Evolutionary conservation across 2,329 filamentous ascomycete species (phyloP).

Genomic region (Niveomyces coronatus): DNA sequence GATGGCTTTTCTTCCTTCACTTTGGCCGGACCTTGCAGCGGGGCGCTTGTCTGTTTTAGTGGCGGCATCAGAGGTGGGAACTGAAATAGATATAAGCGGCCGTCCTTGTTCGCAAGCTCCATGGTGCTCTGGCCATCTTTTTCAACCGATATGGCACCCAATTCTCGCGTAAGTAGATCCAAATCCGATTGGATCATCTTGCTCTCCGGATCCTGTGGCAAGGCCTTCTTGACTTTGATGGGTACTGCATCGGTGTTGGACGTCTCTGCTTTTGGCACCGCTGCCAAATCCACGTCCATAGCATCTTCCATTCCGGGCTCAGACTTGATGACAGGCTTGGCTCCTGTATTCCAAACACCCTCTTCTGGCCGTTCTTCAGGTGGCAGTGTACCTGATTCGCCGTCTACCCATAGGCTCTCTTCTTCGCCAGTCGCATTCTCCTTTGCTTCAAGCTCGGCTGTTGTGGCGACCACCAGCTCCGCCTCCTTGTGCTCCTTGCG

Average conservation of each 20-base stretch:
- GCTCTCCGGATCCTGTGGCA: slow-evolving; percentile 28
- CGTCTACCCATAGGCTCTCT: slow-evolving; percentile 36
- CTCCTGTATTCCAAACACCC: slow-evolving; percentile 33
- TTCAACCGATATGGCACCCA: slow-evolving; percentile 27
- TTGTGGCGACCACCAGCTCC: slow-evolving; percentile 43
- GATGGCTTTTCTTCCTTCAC: slow-evolving; percentile 37
- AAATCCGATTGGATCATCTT: slow-evolving; percentile 29
- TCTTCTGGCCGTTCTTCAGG: slow-evolving; percentile 23
- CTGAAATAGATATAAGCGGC: slow-evolving; percentile 53
- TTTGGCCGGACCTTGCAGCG: slow-evolving; percentile 16
- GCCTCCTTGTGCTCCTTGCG: slow-evolving; percentile 44
- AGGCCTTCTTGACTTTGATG: slow-evolving; percentile 15
- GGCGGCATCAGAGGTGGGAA: slow-evolving; percentile 52
- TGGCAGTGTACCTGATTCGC: slow-evolving; percentile 19
- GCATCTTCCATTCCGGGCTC: slow-evolving; percentile 32
- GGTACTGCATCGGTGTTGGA: slow-evolving; percentile 3
- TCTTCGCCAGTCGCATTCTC: slow-evolving; percentile 36
- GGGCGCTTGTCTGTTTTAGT: slow-evolving; percentile 27
- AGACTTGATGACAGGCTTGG: slow-evolving; percentile 29
- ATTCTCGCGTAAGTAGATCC: slow-evolving; percentile 31
- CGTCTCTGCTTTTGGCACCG: neutral
- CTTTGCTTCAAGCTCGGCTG: slow-evolving; percentile 46
- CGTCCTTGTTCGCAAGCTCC: slow-evolving; percentile 34
- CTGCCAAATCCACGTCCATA: slow-evolving; percentile 11
- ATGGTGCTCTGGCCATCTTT: slow-evolving; percentile 18